These are phyloP conservation scores for Aspergillus nomiae DNA, from an alignment of 2,329 filamentous ascomycete genomes.

Conservation along the genomic window DNA sequence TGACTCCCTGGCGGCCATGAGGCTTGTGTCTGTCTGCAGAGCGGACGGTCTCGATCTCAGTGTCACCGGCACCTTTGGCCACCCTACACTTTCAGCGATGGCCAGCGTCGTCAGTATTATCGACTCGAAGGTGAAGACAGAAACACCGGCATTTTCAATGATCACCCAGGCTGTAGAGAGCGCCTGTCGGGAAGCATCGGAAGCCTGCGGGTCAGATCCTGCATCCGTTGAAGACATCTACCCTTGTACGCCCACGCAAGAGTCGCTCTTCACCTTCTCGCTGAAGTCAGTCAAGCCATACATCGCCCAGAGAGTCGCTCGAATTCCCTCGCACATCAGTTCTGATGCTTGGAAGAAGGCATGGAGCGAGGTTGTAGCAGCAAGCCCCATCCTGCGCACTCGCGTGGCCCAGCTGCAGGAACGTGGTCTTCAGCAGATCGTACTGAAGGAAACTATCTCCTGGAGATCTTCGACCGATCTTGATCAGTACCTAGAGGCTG, in stretches of 20 bases:
- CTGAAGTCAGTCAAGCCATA: constrained; percentile 48
- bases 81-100: constrained; percentile 45
- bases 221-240: constrained; percentile 42
- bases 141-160: constrained; percentile 32
- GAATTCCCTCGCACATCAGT: constrained; percentile 38
- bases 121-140: constrained; percentile 25
- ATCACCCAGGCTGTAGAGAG: constrained; percentile 36
- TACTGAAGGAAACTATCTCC: constrained; percentile 32
- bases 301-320: constrained; percentile 46
- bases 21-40: constrained; percentile 35
- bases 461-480: constrained; percentile 34
- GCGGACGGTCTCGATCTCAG: constrained; percentile 34
- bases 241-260: constrained; percentile 44
- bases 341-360: constrained; percentile 44
- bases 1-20: constrained; percentile 39
- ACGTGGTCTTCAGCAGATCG: constrained; percentile 39
- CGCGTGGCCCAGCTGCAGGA: constrained; percentile 42
- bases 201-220: constrained; percentile 33
- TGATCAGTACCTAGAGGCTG: constrained; percentile 27
- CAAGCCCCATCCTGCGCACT: constrained; percentile 50
- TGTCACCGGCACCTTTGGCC: constrained; percentile 38
- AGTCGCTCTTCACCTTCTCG: constrained; percentile 49
- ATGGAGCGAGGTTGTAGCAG: constrained; percentile 46
- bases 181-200: constrained; percentile 40
- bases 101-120: constrained; percentile 37